Evolutionary conservation across 2,329 filamentous ascomycete genomes (phyloP).

Genomic region (Neocatenulostroma microsporum): DNA sequence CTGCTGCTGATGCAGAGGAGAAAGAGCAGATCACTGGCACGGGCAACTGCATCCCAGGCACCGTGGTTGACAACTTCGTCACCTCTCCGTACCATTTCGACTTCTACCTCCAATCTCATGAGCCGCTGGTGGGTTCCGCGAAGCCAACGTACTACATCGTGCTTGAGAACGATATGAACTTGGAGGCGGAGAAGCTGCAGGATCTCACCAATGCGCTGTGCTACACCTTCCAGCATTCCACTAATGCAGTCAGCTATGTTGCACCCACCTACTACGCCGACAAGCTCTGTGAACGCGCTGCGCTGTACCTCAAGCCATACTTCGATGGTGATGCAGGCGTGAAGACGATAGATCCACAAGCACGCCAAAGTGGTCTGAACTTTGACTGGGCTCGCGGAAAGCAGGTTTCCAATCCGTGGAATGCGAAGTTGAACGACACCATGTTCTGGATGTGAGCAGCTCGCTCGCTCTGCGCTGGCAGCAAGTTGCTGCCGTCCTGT

Average conservation of each 20-base stretch:
- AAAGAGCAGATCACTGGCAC: not conserved
- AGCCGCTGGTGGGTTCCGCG: conserved; percentile 10
- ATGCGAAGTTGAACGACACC: not conserved
- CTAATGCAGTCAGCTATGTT: conserved; percentile 26
- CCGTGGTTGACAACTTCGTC: conserved; percentile 13
- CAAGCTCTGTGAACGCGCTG: conserved; percentile 30
- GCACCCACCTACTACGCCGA: conserved; percentile 33
- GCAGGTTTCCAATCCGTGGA: conserved; percentile 1
- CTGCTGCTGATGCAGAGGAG: too few species aligned
- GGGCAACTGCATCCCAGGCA: conserved; percentile 13
- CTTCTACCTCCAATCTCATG: conserved; percentile 19
- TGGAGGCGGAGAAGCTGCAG: too few species aligned
- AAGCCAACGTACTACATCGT: conserved; percentile 13
- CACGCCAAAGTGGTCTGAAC: too few species aligned
- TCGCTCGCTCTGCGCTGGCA: too few species aligned
- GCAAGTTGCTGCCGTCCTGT: not conserved
- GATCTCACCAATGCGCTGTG: conserved; percentile 20
- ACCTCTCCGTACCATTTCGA: conserved; percentile 10
- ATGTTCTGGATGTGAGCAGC: conserved; percentile 2
- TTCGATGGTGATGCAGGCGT: not conserved
- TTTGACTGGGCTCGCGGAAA: too few species aligned
- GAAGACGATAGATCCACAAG: too few species aligned
- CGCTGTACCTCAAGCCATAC: conserved; percentile 11
- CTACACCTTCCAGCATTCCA: conserved; percentile 27
- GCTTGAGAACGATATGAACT: conserved; percentile 9